Conservation (phyloP, 805 yeast species). For the Candida andamanensis region DNA sequence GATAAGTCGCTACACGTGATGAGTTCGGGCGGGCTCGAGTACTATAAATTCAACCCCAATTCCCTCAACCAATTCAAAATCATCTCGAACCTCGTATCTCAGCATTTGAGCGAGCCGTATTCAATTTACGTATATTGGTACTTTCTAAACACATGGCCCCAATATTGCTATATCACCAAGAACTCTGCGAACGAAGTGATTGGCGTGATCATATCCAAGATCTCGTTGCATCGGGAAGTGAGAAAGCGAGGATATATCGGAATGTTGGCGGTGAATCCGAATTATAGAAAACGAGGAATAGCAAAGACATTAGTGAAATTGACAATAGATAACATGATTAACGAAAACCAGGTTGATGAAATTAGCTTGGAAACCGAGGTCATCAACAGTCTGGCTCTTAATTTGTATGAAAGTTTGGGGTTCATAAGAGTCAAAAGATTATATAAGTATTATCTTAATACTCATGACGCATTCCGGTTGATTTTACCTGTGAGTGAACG, state of each 20-base stretch:
- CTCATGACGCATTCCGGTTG: constrained; percentile 88
- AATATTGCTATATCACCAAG: constrained; percentile 64
- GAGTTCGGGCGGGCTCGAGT: constrained; percentile 3
- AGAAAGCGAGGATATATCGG: constrained; percentile 90
- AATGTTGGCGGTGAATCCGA: constrained; percentile 81
- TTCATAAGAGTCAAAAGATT: constrained; percentile 70
- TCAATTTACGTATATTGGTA: constrained; percentile 89
- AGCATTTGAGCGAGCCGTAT: constrained; percentile 87
- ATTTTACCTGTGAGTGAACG: constrained; percentile 72
- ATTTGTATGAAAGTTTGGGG: constrained; percentile 69
- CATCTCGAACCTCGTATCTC: constrained; percentile 55
- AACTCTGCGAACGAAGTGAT: constrained; percentile 36
- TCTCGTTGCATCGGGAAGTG: constrained; percentile 68
- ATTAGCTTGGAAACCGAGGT: constrained; percentile 92
- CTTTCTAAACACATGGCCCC: constrained; percentile 89
- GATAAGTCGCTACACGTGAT: background rate
- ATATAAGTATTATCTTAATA: constrained; percentile 82
- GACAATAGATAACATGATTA: constrained; percentile 61
- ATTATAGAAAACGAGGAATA: constrained; percentile 72
- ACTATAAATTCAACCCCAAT: constrained; percentile 18
- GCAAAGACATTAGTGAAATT: constrained; percentile 66
- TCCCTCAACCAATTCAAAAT: constrained; percentile 41
- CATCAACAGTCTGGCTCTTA: constrained; percentile 64
- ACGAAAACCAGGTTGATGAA: constrained; percentile 69
- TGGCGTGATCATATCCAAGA: constrained; percentile 85